phyloP scores from a whole-genome alignment of 2,329 filamentous ascomycete species.

The Exophiala spinifera region DNA sequence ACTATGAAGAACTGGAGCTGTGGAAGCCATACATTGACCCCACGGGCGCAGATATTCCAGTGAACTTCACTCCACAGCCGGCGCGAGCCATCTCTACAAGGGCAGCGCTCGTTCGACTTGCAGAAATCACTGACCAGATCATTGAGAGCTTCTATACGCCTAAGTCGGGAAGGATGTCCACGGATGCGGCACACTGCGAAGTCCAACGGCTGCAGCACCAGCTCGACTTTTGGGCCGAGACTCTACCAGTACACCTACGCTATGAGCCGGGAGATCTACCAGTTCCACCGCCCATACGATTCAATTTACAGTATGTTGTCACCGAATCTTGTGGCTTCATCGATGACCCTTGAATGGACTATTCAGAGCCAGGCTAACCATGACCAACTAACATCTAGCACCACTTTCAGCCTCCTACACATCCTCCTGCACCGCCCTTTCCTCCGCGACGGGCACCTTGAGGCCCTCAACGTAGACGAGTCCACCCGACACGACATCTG shows the following conservation, averaged over 20 bases:
- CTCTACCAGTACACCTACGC: constrained; percentile 1
- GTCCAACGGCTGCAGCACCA: background rate
- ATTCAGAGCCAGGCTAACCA: background rate
- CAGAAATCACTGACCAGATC: constrained; percentile 2
- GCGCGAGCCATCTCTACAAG: background rate
- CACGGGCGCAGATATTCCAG: background rate
- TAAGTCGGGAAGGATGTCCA: background rate
- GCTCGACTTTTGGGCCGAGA: background rate
- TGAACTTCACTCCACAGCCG: background rate
- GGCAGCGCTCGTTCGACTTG: background rate
- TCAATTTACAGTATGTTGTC: background rate
- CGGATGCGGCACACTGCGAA: background rate
- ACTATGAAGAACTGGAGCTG: no score
- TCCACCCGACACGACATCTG: background rate
- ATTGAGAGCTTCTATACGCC: background rate
- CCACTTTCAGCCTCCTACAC: background rate
- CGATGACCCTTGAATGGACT: background rate
- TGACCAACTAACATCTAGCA: background rate
- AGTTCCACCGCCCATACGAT: background rate
- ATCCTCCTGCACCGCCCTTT: background rate
- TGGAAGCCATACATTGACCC: no score
- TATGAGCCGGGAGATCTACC: background rate
- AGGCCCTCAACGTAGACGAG: background rate
- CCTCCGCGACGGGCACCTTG: background rate
- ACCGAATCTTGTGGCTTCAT: background rate